phyloP scores from a whole-genome alignment of 148 eudicot species.

The Polygonum maritimum region DNA sequence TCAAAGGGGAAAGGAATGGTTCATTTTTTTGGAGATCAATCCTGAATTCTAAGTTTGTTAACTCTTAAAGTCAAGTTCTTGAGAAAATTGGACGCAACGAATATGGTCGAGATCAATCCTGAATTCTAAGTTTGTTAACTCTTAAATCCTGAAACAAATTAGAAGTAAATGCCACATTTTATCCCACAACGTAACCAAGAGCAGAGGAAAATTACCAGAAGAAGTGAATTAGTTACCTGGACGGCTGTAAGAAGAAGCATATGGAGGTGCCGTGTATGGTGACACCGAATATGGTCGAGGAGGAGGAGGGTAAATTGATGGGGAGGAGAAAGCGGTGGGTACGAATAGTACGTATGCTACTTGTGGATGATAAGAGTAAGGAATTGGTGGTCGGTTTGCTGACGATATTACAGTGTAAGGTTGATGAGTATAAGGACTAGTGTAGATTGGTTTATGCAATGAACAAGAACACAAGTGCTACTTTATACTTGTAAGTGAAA shows the following conservation, averaged over 20 bases:
- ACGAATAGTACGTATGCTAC: neutral
- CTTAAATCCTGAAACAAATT: neutral
- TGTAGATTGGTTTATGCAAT: conserved; percentile 41
- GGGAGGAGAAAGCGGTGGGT: neutral
- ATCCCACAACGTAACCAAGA: neutral
- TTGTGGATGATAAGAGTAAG: conserved; percentile 14
- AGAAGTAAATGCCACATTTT: too few relatives aligned
- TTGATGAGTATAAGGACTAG: conserved; percentile 50
- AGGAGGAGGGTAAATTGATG: neutral
- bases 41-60: too few relatives aligned
- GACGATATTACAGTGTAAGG: conserved; percentile 26
- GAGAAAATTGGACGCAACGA: too few relatives aligned
- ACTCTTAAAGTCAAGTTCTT: too few relatives aligned
- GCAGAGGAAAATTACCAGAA: neutral
- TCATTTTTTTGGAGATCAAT: too few relatives aligned
- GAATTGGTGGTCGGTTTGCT: conserved; percentile 25
- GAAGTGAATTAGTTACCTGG: conserved; percentile 18
- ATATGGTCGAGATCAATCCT: too few relatives aligned
- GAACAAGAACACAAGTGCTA: conserved; percentile 1
- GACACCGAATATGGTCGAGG: neutral
- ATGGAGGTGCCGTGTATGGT: conserved; percentile 19
- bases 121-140: too few relatives aligned
- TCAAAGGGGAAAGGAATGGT: too few relatives aligned
- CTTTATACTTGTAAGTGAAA: neutral
- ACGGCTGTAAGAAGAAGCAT: conserved; percentile 19